These are phyloP conservation scores for Xylaria castorea DNA, from an alignment of 495 filamentous ascomycete species.

Conservation along the genomic window DNA sequence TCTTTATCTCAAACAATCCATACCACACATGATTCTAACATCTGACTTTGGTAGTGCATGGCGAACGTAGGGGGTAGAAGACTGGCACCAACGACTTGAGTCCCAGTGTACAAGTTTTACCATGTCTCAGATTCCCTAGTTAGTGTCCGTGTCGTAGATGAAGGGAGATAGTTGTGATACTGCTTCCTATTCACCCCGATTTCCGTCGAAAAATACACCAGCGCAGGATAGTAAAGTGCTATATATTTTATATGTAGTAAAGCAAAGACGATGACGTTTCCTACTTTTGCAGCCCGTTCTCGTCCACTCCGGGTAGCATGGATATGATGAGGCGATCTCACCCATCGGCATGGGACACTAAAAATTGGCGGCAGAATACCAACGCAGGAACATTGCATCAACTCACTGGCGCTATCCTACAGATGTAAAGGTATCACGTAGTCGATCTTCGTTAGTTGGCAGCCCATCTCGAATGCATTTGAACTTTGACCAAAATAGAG, in stretches of 20 bases:
- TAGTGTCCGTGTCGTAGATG: background rate
- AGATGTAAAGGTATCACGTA: background rate
- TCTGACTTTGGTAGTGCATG: background rate
- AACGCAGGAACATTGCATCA: constrained; percentile 21
- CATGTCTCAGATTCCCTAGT: background rate
- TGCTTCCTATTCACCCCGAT: background rate
- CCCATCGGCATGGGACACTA: constrained; percentile 20
- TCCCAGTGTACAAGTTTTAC: background rate
- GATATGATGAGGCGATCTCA: background rate
- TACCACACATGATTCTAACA: background rate
- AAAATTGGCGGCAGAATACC: constrained; percentile 27
- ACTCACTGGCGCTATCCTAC: constrained; percentile 9
- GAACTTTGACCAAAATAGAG: background rate
- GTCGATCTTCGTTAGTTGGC: background rate
- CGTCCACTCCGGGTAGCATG: background rate
- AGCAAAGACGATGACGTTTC: background rate
- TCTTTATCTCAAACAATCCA: constrained; percentile 3
- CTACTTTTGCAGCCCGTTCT: background rate
- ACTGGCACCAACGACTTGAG: background rate
- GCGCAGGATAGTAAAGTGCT: background rate
- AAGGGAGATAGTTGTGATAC: background rate
- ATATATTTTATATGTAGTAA: no score
- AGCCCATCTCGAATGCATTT: background rate
- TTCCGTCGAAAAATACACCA: background rate
- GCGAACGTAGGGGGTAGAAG: background rate